These are phyloP conservation scores for Tilletia caries DNA, from an alignment of 1,284 basidiomycete species.

Conservation along the genomic window DNA sequence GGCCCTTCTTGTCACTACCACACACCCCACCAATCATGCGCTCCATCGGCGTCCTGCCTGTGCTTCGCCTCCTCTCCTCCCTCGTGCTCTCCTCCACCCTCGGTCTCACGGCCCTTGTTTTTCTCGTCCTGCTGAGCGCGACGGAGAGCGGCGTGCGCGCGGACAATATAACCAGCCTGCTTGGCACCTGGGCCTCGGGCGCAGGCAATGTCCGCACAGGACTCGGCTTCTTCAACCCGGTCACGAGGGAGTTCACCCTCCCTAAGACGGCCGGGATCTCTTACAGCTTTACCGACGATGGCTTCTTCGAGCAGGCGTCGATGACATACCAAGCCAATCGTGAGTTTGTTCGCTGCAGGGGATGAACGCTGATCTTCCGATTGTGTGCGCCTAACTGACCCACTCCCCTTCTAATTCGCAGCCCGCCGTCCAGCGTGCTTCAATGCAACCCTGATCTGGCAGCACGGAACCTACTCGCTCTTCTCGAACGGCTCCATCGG, in stretches of 20 bases:
- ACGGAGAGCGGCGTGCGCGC: background rate
- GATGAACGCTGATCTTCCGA: background rate
- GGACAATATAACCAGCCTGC: conserved; percentile 19
- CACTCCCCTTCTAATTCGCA: background rate
- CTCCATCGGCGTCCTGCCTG: too few relatives aligned
- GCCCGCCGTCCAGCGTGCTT: conserved; percentile 42
- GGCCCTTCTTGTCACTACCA: too few relatives aligned
- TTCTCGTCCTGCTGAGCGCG: too few relatives aligned
- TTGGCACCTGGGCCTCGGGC: conserved; percentile 34
- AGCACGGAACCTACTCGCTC: conserved; percentile 46
- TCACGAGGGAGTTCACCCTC: conserved; percentile 41
- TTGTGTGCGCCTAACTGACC: background rate
- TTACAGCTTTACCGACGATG: conserved; percentile 45
- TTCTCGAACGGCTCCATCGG: conserved; percentile 42
- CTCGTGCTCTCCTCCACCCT: too few relatives aligned
- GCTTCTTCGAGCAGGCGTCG: conserved; percentile 41
- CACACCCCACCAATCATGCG: too few relatives aligned
- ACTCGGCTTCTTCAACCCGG: conserved; percentile 46
- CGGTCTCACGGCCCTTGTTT: too few relatives aligned
- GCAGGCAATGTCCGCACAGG: conserved; percentile 29
- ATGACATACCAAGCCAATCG: conserved; percentile 42
- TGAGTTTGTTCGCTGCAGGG: conserved; percentile 12
- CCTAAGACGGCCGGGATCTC: conserved; percentile 42
- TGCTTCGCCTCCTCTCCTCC: too few relatives aligned
- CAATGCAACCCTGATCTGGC: conserved; percentile 48